These are phyloP conservation scores for Melaleuca alternifolia DNA, from an alignment of 345 rosid species.

Conservation along the genomic window DNA sequence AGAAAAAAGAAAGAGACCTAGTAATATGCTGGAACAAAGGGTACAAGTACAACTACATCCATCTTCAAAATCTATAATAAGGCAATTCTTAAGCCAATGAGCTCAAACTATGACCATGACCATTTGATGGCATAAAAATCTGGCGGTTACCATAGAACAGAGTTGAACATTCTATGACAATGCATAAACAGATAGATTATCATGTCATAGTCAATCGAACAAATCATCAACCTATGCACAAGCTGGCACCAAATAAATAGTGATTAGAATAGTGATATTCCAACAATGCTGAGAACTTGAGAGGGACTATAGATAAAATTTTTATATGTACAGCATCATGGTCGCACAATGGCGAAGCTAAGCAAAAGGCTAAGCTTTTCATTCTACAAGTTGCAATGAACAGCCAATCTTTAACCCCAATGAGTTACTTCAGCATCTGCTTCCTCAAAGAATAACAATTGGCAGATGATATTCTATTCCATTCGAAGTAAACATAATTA, in stretches of 20 bases:
- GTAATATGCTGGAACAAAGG: neutral
- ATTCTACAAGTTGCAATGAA: neutral
- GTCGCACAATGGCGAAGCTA: neutral
- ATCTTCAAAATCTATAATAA: neutral
- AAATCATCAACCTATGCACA: neutral
- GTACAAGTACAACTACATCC: neutral
- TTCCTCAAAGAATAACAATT: neutral
- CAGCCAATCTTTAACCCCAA: neutral
- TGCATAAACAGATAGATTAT: neutral
- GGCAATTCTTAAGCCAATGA: neutral
- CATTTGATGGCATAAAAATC: neutral
- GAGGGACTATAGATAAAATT: neutral
- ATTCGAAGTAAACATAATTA: neutral
- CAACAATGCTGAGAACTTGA: neutral
- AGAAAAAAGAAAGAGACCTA: neutral
- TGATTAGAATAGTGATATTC: neutral
- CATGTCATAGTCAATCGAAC: neutral
- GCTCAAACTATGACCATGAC: neutral
- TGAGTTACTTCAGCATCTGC: neutral
- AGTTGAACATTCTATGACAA: neutral
- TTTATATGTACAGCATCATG: neutral
- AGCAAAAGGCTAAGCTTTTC: neutral
- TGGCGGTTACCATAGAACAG: neutral
- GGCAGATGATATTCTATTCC: neutral
- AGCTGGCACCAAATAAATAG: neutral